phyloP scores from a whole-genome alignment of 139 green algal species.

The Chlorella ohadii region DNA sequence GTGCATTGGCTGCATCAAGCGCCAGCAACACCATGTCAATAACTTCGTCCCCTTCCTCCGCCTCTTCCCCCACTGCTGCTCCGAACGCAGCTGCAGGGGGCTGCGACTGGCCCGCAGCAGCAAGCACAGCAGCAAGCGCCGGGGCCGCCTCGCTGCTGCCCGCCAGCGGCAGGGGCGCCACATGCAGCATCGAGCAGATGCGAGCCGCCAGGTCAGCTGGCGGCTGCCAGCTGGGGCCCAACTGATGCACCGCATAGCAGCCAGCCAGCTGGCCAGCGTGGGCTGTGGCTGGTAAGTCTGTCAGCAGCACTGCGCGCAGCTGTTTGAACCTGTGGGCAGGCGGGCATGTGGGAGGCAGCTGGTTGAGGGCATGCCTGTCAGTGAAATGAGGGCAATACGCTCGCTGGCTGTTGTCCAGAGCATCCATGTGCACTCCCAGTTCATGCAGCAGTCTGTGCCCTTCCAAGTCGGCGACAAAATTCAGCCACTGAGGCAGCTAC shows the following conservation, averaged over 20 bases:
- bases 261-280: neutral
- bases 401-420: no score
- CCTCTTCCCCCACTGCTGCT: neutral
- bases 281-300: neutral
- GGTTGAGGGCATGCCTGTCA: no score
- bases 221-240: constrained; percentile 2
- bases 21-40: constrained; percentile 28
- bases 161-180: neutral
- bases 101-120: neutral
- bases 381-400: no score
- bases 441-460: no score
- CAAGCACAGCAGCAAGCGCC: neutral
- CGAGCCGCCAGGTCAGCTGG: neutral
- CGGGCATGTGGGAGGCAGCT: neutral
- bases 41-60: neutral
- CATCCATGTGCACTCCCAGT: neutral
- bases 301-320: constrained; percentile 16
- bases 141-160: neutral
- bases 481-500: neutral
- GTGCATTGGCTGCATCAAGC: neutral
- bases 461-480: neutral
- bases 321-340: constrained; percentile 34
- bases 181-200: neutral
- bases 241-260: constrained; percentile 17
- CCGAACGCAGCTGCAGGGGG: no score